Evolutionary conservation across 352 stramenopile species (phyloP).

Genomic region (Globisporangium nunn): DNA sequence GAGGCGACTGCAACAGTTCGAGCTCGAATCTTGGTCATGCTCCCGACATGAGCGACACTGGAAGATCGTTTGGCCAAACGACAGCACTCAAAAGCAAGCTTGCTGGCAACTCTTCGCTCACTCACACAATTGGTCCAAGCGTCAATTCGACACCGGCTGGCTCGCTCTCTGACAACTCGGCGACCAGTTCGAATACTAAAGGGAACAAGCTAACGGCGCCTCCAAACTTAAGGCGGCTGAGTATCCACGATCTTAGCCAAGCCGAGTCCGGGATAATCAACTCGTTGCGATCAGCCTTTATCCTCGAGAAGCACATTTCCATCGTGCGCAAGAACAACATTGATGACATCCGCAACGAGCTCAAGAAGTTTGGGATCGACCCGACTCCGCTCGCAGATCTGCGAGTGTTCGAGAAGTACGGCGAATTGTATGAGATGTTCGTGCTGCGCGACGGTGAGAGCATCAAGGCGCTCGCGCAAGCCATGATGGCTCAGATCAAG

Average conservation of each 20-base stretch:
- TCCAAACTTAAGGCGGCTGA: background rate
- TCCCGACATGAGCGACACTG: too few species aligned
- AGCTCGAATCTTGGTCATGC: background rate
- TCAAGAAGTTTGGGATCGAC: slow-evolving; percentile 57
- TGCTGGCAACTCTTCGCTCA: too few species aligned
- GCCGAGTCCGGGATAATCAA: slow-evolving; percentile 49
- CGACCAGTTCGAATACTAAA: background rate
- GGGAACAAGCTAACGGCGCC: slow-evolving; percentile 17
- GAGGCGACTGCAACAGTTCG: background rate
- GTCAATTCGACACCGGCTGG: too few species aligned
- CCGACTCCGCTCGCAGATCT: slow-evolving; percentile 6
- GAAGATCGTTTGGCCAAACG: too few species aligned
- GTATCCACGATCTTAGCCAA: slow-evolving; percentile 46
- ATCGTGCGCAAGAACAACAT: slow-evolving; percentile 40
- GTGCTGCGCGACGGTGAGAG: slow-evolving; percentile 66
- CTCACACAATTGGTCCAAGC: too few species aligned
- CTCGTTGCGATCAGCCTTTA: slow-evolving; percentile 44
- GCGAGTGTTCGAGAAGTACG: slow-evolving; percentile 34
- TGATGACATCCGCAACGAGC: slow-evolving; percentile 28
- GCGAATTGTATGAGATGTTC: slow-evolving; percentile 51
- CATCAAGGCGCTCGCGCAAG: slow-evolving; percentile 42
- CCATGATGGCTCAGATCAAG: slow-evolving; percentile 62
- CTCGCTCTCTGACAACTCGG: too few species aligned
- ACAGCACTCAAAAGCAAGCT: too few species aligned
- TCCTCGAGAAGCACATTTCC: slow-evolving; percentile 68